Base-by-base conservation (phyloP, 257 asterid genomes). In the Schizonepeta tenuifolia region DNA sequence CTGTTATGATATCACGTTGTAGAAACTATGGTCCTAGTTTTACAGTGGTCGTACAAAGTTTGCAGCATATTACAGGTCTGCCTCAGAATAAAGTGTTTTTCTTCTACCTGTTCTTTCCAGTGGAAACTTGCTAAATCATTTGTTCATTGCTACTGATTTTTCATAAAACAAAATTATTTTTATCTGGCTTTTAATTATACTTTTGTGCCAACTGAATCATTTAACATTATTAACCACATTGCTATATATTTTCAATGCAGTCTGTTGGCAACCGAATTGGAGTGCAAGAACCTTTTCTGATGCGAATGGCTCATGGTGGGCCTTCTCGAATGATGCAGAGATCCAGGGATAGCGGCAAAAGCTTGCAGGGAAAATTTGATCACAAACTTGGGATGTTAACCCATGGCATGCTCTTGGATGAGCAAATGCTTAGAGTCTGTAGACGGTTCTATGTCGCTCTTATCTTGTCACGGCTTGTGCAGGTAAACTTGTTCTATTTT, bases 291-390 rank as follows among this genome's bases (percentile, higher is more conserved):
- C 91, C 96, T 64, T 94, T 89, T 80, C 83, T 94, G 80, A 94
- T 94, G 99, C 96, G 94, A 69, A 88, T 91, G 99, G 99, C 99
- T 64, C 99, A 94, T 80, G 97, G 99, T n/a, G 97, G 89, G 11
- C 95, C 96, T 70, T 70, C 82, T 77, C 81, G 87, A 49, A 61
- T 81, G 59, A 79, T 85, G 43, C 79, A 70, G 67, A 88, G 86
- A 81, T 66, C 85, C 70, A 88, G 82, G 78, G 73, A 80, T 69
- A 83, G 71, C 73, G 71, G 79, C 70, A 91, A 89, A 77, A 83
- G 83, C 61, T 71, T 86, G 60, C 89, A 68, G 64, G 87, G 87
- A 69, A 86, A 78, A 64, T 65, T 36, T 62, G 89, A 87, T 69
- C 36, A 59, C 35, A 81, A 72, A 76, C 60, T 21, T 74, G 90